Base-by-base conservation (phyloP, 176 grass and related monocot species). In the Tuctoria greenei region DNA sequence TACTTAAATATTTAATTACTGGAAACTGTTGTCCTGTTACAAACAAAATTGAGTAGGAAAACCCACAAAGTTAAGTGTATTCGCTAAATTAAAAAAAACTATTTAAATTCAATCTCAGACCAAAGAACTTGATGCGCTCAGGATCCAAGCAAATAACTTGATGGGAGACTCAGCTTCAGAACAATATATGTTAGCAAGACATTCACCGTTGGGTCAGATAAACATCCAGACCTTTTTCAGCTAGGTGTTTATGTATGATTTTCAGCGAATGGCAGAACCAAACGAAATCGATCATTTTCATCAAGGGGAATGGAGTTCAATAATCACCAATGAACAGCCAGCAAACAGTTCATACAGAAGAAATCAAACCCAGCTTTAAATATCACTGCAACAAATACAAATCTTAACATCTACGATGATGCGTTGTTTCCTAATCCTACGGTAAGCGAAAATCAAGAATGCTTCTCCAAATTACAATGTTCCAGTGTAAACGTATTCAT, bases 361-460 rank as follows among this genome's bases (percentile, higher is more conserved):
- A 67, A 49, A 60, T 59, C 25, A 7, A 60, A 34, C 16, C 1
- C 15, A 9, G 4, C 18, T 16, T 27, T 2, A 64, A 2, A 8
- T 8, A 64, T 38, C 45, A 10, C 81, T 35, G 31, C n/a, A 75
- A 27, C 3, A 64, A 64, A 64, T 45, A 39, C 77, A 59, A 47
- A 71, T 31, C 10, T 4, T 0, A 7, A 24, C 13, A 23, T 31
- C 31, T 1, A 31, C 3, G 3, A 1, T 46, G 21, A 39, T 23
- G 47, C 21, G 27, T 77, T 28, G 27, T 77, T 72, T 7, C 78
- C 31, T 37, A 49, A 67, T 72, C 74, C 47, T 4, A 81, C 7
- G 20, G 64, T 5, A 11, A 47, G 62, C 16, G n/a, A n/a, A n/a
- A 72, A 35, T 58, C 67, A 82, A 65, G 58, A 71, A 76, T 46